Conservation (phyloP, 2,329 filamentous ascomycete species). For the Aspergillus sp. region DNA sequence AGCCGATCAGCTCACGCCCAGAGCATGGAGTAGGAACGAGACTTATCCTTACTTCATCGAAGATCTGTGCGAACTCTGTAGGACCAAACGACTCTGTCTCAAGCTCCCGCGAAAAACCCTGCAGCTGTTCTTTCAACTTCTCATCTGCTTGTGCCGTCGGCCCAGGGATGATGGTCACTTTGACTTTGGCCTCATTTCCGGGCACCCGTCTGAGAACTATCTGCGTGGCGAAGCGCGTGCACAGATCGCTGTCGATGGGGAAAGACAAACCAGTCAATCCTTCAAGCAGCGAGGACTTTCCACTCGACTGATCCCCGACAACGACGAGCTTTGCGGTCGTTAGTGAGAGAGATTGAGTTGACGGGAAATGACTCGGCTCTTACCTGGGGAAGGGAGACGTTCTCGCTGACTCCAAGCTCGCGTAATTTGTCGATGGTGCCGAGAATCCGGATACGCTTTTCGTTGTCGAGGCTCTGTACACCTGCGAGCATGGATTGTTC, state of each 20-base stretch:
- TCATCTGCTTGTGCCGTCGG: slow-evolving; percentile 17
- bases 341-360: not conserved
- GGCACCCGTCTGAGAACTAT: slow-evolving; percentile 27
- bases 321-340: slow-evolving; percentile 28
- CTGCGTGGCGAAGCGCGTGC: slow-evolving; percentile 34
- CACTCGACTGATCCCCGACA: slow-evolving; percentile 35
- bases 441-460: slow-evolving; percentile 15
- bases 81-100: slow-evolving; percentile 17
- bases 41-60: slow-evolving; percentile 21
- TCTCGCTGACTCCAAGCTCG: slow-evolving; percentile 28
- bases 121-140: slow-evolving; percentile 13
- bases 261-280: slow-evolving; percentile 31
- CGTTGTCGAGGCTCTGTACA: slow-evolving; percentile 27
- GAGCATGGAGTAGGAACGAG: not conserved
- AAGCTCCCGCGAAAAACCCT: slow-evolving; percentile 14
- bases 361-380: too few relatives aligned
- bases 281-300: slow-evolving; percentile 34
- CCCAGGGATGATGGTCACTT: slow-evolving; percentile 35
- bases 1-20: not conserved
- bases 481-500: slow-evolving; percentile 1
- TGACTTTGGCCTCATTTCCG: slow-evolving; percentile 14
- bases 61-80: slow-evolving; percentile 19
- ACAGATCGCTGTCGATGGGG: slow-evolving; percentile 28
- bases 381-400: slow-evolving; percentile 31
- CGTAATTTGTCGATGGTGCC: slow-evolving; percentile 27